Percentiles rank a stretch among this genome's conserved stretches.
These are phyloP conservation scores for Coemansia sp. DNA, from an alignment of 192 early-diverging fungal species.

Conservation along the genomic window DNA sequence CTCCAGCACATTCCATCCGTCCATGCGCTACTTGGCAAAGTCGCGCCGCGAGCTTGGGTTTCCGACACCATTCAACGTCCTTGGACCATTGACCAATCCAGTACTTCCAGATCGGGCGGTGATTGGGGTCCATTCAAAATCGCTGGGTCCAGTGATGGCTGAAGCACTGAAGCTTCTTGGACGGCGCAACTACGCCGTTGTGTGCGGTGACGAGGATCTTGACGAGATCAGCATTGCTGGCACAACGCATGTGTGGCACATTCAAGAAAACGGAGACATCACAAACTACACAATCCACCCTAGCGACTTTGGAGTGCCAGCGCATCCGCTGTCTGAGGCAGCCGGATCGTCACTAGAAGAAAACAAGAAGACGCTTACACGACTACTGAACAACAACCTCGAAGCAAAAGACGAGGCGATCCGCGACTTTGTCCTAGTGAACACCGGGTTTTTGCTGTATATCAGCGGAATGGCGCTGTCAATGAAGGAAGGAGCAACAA, in stretches of 20 bases:
- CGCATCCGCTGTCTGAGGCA: constrained; percentile 71
- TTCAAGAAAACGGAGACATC: constrained; percentile 64
- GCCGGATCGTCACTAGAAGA: constrained; percentile 66
- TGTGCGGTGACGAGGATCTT: constrained; percentile 85
- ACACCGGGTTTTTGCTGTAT: constrained; percentile 83
- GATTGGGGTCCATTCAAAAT: constrained; percentile 85
- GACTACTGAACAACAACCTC: constrained; percentile 69
- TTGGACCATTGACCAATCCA: constrained; percentile 92
- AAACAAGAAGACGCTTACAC: constrained; percentile 73
- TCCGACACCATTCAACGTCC: constrained; percentile 90
- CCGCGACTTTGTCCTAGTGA: constrained; percentile 90
- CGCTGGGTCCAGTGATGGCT: constrained; percentile 79
- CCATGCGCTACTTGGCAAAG: constrained; percentile 76
- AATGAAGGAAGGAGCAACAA: constrained; percentile 72
- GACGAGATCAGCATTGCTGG: constrained; percentile 94
- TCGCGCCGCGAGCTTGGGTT: constrained; percentile 86
- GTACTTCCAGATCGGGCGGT: constrained; percentile 77
- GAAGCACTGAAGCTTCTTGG: constrained; percentile 79
- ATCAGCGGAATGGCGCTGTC: constrained; percentile 72
- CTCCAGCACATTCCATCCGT: constrained; percentile 87
- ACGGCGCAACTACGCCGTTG: constrained; percentile 81
- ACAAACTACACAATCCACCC: constrained; percentile 69
- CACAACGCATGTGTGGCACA: constrained; percentile 85
- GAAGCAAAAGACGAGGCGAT: constrained; percentile 62
- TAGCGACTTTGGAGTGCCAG: constrained; percentile 81